These are phyloP conservation scores for Phytomonas sp. DNA, from an alignment of 208 protist species.

Conservation along the genomic window DNA sequence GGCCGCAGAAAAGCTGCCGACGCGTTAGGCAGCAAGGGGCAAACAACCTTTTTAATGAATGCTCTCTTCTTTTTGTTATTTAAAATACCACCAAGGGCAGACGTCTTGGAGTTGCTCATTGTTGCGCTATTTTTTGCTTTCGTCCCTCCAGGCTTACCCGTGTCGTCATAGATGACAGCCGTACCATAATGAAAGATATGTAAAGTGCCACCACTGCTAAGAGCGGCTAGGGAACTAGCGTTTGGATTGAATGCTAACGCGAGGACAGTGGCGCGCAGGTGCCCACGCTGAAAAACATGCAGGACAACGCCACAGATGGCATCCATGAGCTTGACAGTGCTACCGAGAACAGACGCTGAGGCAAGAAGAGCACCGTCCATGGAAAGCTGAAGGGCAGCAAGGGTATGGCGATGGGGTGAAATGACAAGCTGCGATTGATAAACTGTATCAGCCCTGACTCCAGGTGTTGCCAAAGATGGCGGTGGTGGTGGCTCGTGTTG, in stretches of 20 bases:
- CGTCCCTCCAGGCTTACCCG: neutral
- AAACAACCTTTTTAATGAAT: neutral
- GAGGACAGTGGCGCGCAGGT: constrained; percentile 29
- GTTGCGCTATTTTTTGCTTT: neutral
- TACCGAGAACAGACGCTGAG: constrained; percentile 51
- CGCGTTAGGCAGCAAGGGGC: neutral
- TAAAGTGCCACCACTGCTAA: constrained; percentile 50
- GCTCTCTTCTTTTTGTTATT: neutral
- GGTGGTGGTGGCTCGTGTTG: neutral
- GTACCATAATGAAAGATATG: constrained; percentile 41
- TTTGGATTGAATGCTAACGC: constrained; percentile 34
- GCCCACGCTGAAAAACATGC: constrained; percentile 33
- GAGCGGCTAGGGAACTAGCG: constrained; percentile 26
- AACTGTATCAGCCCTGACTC: neutral
- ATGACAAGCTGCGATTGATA: constrained; percentile 14
- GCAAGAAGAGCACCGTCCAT: constrained; percentile 31
- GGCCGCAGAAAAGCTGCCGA: neutral
- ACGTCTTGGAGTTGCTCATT: neutral
- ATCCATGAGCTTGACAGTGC: constrained; percentile 62
- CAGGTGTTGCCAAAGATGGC: neutral
- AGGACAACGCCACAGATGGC: constrained; percentile 22
- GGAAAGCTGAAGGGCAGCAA: constrained; percentile 24
- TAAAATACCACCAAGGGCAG: neutral
- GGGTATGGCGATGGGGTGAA: constrained; percentile 24
- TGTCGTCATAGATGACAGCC: neutral